Evolutionary conservation across 2,329 filamentous ascomycete species (phyloP).

Genomic region (Fusarium liriodendri): DNA sequence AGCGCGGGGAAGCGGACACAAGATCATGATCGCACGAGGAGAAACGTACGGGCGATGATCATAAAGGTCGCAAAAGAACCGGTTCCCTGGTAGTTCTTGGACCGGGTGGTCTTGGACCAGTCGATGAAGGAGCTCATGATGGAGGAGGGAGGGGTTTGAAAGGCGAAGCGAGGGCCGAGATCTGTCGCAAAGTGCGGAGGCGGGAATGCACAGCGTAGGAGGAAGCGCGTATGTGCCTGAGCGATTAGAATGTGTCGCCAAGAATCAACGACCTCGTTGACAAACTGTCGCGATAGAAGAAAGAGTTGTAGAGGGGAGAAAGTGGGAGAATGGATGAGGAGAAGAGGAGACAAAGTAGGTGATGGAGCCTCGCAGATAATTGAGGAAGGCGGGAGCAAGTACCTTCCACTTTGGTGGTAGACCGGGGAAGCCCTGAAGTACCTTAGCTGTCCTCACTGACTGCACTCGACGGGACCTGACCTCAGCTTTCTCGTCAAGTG

Average conservation of each 20-base stretch:
- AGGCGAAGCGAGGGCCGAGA: slow-evolving; percentile 13
- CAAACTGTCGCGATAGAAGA: slow-evolving; percentile 10
- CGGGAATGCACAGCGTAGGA: neutral
- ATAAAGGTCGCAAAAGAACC: slow-evolving; percentile 94
- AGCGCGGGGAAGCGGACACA: slow-evolving; percentile 2
- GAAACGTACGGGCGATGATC: slow-evolving; percentile 88
- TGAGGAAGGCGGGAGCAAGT: slow-evolving; percentile 24
- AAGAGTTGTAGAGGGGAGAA: slow-evolving; percentile 4
- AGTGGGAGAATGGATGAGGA: slow-evolving; percentile 5
- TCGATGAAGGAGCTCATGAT: slow-evolving; percentile 57
- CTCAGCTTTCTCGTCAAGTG: slow-evolving; percentile 2
- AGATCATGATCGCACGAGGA: slow-evolving; percentile 9
- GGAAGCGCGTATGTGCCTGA: slow-evolving; percentile 8
- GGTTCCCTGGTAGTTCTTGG: slow-evolving; percentile 68
- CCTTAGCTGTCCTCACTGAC: slow-evolving; percentile 15
- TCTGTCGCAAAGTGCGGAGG: slow-evolving; percentile 22
- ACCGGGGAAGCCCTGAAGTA: slow-evolving; percentile 26
- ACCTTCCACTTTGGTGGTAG: slow-evolving; percentile 44
- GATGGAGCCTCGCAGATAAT: slow-evolving; percentile 15
- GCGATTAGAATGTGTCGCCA: slow-evolving; percentile 12
- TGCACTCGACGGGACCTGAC: no score
- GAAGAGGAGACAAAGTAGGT: slow-evolving; percentile 25
- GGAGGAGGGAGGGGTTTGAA: slow-evolving; percentile 24
- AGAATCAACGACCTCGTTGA: slow-evolving; percentile 8
- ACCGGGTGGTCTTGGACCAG: slow-evolving; percentile 68